Evolutionary conservation across 2,329 filamentous ascomycete genomes (phyloP).

Genomic region (Arthrobotrys megalospora): DNA sequence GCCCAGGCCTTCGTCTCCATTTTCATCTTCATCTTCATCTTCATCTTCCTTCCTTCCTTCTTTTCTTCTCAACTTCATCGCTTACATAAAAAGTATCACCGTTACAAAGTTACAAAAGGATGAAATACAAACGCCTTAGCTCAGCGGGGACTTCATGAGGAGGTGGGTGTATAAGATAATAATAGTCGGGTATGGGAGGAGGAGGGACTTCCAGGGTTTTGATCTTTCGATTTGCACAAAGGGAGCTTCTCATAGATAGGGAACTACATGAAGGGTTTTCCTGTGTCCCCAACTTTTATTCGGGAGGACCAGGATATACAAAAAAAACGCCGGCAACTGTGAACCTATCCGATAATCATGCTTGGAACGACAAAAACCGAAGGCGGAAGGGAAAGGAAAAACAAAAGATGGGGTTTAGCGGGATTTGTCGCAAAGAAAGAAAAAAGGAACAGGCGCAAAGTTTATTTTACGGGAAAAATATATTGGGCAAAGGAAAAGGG

Average conservation of each 20-base stretch:
- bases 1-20: background rate
- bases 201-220: slow-evolving; percentile 11
- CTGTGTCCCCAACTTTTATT: slow-evolving; percentile 50
- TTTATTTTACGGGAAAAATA: slow-evolving; percentile 59
- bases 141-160: background rate
- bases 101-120: slow-evolving; percentile 27
- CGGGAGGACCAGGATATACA: slow-evolving; percentile 57
- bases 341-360: slow-evolving; percentile 60
- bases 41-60: background rate
- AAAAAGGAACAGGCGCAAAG: slow-evolving; percentile 10
- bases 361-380: slow-evolving; percentile 27
- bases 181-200: background rate
- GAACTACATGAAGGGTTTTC: slow-evolving; percentile 55
- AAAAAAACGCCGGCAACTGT: slow-evolving; percentile 57
- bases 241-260: slow-evolving; percentile 46
- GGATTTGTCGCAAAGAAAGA: slow-evolving; percentile 4
- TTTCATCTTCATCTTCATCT: background rate
- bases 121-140: slow-evolving; percentile 24
- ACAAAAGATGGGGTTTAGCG: background rate
- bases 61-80: slow-evolving; percentile 8
- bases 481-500: slow-evolving; percentile 27
- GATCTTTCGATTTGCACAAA: slow-evolving; percentile 19
- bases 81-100: slow-evolving; percentile 31
- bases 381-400: background rate
- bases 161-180: background rate